These are phyloP conservation scores for Scedosporium minutisporum DNA, from an alignment of 2,329 filamentous ascomycete genomes.

Conservation along the genomic window DNA sequence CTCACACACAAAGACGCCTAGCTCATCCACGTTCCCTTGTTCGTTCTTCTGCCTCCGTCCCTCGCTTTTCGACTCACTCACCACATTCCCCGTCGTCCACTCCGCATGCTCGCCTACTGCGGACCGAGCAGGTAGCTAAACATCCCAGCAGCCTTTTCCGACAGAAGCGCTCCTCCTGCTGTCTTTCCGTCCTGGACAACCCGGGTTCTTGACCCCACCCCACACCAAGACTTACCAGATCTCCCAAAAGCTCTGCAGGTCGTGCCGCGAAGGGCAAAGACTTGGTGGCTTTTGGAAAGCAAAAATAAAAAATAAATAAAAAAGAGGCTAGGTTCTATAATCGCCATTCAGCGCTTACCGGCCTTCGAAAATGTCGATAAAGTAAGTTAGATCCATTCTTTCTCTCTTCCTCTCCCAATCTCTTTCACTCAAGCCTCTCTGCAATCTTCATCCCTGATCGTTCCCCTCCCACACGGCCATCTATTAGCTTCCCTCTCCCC, in stretches of 20 bases:
- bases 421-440: constrained; percentile 10
- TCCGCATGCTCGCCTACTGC: neutral
- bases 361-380: constrained; percentile 40
- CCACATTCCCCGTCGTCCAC: neutral
- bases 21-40: neutral
- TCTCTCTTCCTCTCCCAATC: constrained; percentile 7
- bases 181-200: neutral
- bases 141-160: neutral
- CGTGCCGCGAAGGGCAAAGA: constrained; percentile 5
- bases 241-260: constrained; percentile 6
- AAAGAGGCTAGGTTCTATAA: constrained; percentile 4
- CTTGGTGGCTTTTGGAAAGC: constrained; percentile 2
- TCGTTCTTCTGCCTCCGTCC: neutral
- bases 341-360: neutral
- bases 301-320: constrained; percentile 2
- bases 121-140: neutral
- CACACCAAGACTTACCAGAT: constrained; percentile 6
- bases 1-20: neutral
- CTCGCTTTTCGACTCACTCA: neutral
- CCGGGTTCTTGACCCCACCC: constrained; percentile 2
- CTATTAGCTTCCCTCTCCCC: constrained; percentile 7
- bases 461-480: constrained; percentile 4
- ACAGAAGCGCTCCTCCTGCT: neutral
- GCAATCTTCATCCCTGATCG: constrained; percentile 9
- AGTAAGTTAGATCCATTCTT: constrained; percentile 30